phyloP scores from a whole-genome alignment of 2,329 filamentous ascomycete species.

The Xylaria digitata region DNA sequence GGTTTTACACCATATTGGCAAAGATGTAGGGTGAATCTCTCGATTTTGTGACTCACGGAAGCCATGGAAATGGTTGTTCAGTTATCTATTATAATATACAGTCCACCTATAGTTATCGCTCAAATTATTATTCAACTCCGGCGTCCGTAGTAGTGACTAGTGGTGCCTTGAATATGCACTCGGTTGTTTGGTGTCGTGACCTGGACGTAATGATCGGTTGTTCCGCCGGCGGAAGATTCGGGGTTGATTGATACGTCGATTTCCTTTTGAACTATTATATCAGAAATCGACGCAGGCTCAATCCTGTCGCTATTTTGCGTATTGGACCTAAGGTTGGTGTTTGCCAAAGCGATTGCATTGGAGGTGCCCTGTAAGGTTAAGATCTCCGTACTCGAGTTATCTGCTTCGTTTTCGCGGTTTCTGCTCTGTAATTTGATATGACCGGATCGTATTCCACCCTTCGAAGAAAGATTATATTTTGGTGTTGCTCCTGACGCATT shows the following conservation, averaged over 20 bases:
- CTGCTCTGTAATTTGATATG: conserved; percentile 42
- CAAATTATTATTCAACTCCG: conserved; percentile 12
- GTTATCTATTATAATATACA: conserved; percentile 15
- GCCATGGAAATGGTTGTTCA: neutral
- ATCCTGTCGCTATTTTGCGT: conserved; percentile 24
- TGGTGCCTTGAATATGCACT: conserved; percentile 36
- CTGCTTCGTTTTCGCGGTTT: conserved; percentile 39
- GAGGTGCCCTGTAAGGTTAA: conserved; percentile 39
- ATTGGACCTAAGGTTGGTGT: conserved; percentile 27
- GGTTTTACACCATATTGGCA: neutral
- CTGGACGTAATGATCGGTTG: conserved; percentile 39
- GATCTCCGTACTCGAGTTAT: conserved; percentile 45
- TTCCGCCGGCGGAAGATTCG: conserved; percentile 27
- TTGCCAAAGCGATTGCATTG: conserved; percentile 33
- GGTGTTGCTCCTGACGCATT: conserved; percentile 37
- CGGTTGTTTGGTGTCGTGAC: conserved; percentile 40
- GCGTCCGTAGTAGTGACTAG: conserved; percentile 36
- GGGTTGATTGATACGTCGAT: conserved; percentile 44
- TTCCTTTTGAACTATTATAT: conserved; percentile 47
- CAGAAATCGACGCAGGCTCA: conserved; percentile 36
- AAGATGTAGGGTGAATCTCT: neutral
- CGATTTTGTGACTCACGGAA: neutral
- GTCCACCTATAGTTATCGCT: neutral
- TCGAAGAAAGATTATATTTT: conserved; percentile 44
- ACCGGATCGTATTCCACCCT: conserved; percentile 38